A percentile compares a stretch with the other conserved stretches of the same genome.
Evolutionary conservation across 768 basidiomycete species (phyloP).

Genomic region (Dictyophora rubrovolvata): DNA sequence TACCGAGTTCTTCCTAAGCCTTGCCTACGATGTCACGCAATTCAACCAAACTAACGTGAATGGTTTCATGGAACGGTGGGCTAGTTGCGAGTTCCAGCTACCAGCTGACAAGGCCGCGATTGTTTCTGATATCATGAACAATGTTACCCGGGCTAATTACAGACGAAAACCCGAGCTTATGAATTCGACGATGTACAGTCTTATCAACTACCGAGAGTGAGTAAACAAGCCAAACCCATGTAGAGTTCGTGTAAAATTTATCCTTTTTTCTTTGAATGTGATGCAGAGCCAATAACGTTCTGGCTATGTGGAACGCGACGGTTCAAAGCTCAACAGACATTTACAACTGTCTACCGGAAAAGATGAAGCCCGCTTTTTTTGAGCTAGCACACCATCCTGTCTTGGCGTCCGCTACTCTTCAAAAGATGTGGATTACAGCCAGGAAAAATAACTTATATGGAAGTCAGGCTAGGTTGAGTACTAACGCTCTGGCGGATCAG

Average conservation of each 20-base stretch:
- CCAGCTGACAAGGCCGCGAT: conserved; percentile 27
- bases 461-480: conserved; percentile 51
- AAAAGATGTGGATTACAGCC: conserved; percentile 46
- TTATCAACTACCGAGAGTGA: conserved; percentile 61
- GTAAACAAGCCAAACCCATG: conserved; percentile 18
- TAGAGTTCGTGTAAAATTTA: not conserved
- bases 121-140: conserved; percentile 44
- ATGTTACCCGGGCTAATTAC: conserved; percentile 46
- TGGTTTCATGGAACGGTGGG: conserved; percentile 47
- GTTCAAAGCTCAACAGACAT: conserved; percentile 40
- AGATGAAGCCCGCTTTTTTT: conserved; percentile 51
- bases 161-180: conserved; percentile 58
- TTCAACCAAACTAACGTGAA: conserved; percentile 48
- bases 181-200: conserved; percentile 49
- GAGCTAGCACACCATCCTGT: conserved; percentile 59
- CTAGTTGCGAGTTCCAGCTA: conserved; percentile 52
- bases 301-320: conserved; percentile 40
- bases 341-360: conserved; percentile 40
- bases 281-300: conserved; percentile 38
- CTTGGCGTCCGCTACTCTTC: conserved; percentile 46
- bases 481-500: conserved; percentile 45
- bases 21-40: conserved; percentile 47
- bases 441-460: conserved; percentile 53
- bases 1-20: conserved; percentile 57
- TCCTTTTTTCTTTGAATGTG: not conserved